Conservation (phyloP, 805 yeast species). For the Saccharomycopsis fibuligera region DNA sequence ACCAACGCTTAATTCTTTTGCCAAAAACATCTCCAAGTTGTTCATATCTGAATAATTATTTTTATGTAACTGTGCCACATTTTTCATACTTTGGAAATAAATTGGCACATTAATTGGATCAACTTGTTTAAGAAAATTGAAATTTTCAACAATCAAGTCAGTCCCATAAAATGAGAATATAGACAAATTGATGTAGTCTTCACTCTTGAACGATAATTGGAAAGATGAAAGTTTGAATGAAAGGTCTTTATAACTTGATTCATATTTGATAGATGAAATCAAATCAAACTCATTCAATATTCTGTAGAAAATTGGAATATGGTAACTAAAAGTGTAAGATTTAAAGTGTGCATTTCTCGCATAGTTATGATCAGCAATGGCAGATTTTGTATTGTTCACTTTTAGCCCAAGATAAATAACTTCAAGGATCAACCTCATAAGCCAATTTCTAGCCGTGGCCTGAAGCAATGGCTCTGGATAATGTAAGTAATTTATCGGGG, state of each 20-base stretch:
- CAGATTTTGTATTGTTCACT: slow-evolving; percentile 23
- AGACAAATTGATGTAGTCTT: slow-evolving; percentile 40
- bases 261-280: slow-evolving; percentile 24
- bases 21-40: slow-evolving; percentile 34
- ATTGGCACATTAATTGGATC: slow-evolving; percentile 43
- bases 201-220: slow-evolving; percentile 24
- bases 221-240: neutral
- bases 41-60: slow-evolving; percentile 31
- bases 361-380: slow-evolving; percentile 16
- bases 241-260: slow-evolving; percentile 20
- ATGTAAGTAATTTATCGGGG: slow-evolving; percentile 39
- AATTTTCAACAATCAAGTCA: slow-evolving; percentile 41
- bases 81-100: slow-evolving; percentile 53
- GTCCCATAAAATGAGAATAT: slow-evolving; percentile 45
- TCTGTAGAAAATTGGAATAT: slow-evolving; percentile 26
- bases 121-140: slow-evolving; percentile 32
- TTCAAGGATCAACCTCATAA: slow-evolving; percentile 48
- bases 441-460: slow-evolving; percentile 39
- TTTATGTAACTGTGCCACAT: slow-evolving; percentile 42
- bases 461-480: slow-evolving; percentile 29
- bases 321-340: slow-evolving; percentile 23
- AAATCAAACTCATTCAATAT: slow-evolving; percentile 28
- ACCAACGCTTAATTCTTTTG: slow-evolving; percentile 46
- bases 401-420: slow-evolving; percentile 38
- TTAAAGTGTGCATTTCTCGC: slow-evolving; percentile 27